A percentile compares a stretch with the other conserved stretches of the same genome.
These are phyloP conservation scores for Jamesozyma rosinii DNA, from an alignment of 805 yeast species.

Conservation along the genomic window DNA sequence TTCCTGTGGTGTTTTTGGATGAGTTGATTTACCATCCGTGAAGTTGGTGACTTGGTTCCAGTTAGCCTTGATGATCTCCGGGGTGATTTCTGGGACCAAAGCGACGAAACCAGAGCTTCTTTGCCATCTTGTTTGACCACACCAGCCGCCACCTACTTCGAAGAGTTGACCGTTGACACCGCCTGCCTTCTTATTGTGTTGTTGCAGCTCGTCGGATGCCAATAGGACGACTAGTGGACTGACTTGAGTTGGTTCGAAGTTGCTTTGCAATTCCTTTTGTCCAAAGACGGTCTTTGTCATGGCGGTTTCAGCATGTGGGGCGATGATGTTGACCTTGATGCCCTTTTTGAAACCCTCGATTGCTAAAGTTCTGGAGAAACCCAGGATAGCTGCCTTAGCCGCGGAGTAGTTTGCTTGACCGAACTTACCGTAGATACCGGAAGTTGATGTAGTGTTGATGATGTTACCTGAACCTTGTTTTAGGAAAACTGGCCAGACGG, in stretches of 20 bases:
- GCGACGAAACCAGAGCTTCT: slow-evolving; percentile 77
- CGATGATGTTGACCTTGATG: slow-evolving; percentile 72
- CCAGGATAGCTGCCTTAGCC: slow-evolving; percentile 83
- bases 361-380: slow-evolving; percentile 78
- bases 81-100: slow-evolving; percentile 36
- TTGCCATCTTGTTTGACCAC: slow-evolving; percentile 91
- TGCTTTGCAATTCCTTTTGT: slow-evolving; percentile 61
- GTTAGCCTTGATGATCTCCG: slow-evolving; percentile 63
- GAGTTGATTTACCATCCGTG: slow-evolving; percentile 42
- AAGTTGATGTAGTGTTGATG: slow-evolving; percentile 85
- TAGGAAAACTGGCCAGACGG: slow-evolving; percentile 85
- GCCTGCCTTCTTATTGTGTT: slow-evolving; percentile 18
- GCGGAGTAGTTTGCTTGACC: slow-evolving; percentile 96
- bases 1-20: slow-evolving; percentile 51
- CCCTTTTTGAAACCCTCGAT: slow-evolving; percentile 77
- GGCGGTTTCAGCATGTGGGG: slow-evolving; percentile 97
- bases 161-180: slow-evolving; percentile 68
- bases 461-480: slow-evolving; percentile 70
- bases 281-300: slow-evolving; percentile 87
- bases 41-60: slow-evolving; percentile 64
- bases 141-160: slow-evolving; percentile 96
- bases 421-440: slow-evolving; percentile 95
- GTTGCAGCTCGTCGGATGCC: slow-evolving; percentile 60
- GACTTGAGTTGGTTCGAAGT: slow-evolving; percentile 78
- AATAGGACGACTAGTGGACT: slow-evolving; percentile 81